Conservation (phyloP, 2,329 filamentous ascomycete species). For the Zasmidium citrigriseum region DNA sequence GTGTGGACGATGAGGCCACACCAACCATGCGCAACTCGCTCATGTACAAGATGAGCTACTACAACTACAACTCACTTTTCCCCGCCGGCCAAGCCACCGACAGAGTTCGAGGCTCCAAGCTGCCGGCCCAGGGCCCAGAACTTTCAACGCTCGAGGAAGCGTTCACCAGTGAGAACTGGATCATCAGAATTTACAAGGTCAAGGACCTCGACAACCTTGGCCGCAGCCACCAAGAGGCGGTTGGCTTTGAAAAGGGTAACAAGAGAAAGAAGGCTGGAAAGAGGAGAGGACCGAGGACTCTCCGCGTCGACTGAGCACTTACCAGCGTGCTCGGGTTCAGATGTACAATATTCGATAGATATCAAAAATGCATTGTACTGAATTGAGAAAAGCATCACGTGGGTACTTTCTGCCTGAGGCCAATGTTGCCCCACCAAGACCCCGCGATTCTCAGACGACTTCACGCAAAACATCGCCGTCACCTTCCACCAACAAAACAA, state of each 20-base stretch:
- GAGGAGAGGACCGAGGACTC: slow-evolving; percentile 69
- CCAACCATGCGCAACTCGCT: slow-evolving; percentile 99
- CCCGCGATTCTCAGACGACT: slow-evolving; percentile 2
- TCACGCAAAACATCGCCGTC: neutral
- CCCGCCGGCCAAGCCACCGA: slow-evolving; percentile 87
- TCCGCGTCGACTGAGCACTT: slow-evolving; percentile 61
- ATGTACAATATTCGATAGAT: slow-evolving; percentile 9
- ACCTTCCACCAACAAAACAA: neutral
- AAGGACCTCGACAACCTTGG: slow-evolving; percentile 97
- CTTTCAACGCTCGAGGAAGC: slow-evolving; percentile 93
- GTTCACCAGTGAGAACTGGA: slow-evolving; percentile 99
- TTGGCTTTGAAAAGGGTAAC: slow-evolving; percentile 73
- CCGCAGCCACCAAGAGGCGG: slow-evolving; percentile 73
- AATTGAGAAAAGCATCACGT: neutral
- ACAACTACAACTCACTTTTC: slow-evolving; percentile 94
- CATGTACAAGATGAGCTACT: slow-evolving; percentile 99
- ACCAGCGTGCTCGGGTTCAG: neutral
- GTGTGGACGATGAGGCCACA: slow-evolving; percentile 88
- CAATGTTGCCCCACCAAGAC: slow-evolving; percentile 5
- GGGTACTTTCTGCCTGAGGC: neutral
- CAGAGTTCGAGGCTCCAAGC: slow-evolving; percentile 76
- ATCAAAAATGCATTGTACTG: neutral
- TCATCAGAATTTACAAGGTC: slow-evolving; percentile 99
- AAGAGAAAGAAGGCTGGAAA: slow-evolving; percentile 80
- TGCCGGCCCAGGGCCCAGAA: slow-evolving; percentile 82